Evolutionary conservation across 495 filamentous ascomycete species (phyloP).

Genomic region (Hyaloscypha hepaticicola): DNA sequence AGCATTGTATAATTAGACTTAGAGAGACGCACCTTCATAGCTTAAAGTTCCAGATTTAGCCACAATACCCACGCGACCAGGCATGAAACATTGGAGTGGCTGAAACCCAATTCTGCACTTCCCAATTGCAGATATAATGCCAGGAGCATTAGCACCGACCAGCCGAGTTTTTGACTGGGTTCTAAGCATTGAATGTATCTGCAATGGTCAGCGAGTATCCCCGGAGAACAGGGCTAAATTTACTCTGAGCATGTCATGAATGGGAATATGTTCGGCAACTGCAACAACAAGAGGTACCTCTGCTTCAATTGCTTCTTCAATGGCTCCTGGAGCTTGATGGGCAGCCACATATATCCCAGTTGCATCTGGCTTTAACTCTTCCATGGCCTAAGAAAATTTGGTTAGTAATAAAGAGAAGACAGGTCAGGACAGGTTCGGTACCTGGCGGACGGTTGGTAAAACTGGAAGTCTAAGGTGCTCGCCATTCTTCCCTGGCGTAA

Average conservation of each 20-base stretch:
- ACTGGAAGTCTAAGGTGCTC: slow-evolving; percentile 82
- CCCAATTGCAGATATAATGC: slow-evolving; percentile 81
- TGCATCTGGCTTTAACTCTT: slow-evolving; percentile 75
- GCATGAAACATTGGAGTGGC: slow-evolving; percentile 71
- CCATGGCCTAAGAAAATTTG: slow-evolving; percentile 57
- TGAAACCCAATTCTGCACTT: slow-evolving; percentile 87
- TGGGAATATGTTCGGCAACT: slow-evolving; percentile 87
- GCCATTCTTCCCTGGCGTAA: slow-evolving; percentile 72
- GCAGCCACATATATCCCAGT: slow-evolving; percentile 87
- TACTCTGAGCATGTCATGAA: slow-evolving; percentile 83
- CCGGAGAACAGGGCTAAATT: slow-evolving; percentile 20
- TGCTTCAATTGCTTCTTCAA: slow-evolving; percentile 86
- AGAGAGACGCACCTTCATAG: slow-evolving; percentile 55
- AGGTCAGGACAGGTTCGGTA: slow-evolving; percentile 32
- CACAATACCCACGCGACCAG: slow-evolving; percentile 77
- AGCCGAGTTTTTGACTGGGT: slow-evolving; percentile 79
- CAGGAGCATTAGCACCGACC: slow-evolving; percentile 83
- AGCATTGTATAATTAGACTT: slow-evolving; percentile 21
- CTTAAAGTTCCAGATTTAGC: slow-evolving; percentile 87
- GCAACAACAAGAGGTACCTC: slow-evolving; percentile 86
- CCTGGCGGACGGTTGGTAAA: slow-evolving; percentile 67
- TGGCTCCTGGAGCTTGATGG: slow-evolving; percentile 70
- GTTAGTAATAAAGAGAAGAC: neutral
- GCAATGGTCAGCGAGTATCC: slow-evolving; percentile 8
- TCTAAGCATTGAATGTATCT: slow-evolving; percentile 72